Conservation (phyloP, 2,329 filamentous ascomycete genomes). For the Aureobasidium namibiae region DNA sequence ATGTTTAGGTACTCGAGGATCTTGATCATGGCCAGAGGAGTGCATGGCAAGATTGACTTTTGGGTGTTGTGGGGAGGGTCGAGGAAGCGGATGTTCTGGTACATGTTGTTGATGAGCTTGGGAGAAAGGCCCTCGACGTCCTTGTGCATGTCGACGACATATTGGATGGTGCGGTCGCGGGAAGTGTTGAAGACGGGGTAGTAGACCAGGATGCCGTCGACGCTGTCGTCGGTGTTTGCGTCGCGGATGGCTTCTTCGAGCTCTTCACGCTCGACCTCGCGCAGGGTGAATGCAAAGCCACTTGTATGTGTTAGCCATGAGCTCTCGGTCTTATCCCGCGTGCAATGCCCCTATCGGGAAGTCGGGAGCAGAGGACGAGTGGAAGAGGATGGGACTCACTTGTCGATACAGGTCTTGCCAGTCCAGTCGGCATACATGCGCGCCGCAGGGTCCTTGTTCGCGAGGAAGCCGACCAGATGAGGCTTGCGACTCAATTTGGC, state of each 20-base stretch:
- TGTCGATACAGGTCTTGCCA: conserved; percentile 89
- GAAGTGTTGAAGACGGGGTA: conserved; percentile 91
- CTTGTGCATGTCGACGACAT: conserved; percentile 81
- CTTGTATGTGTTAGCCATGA: conserved; percentile 36
- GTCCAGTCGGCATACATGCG: conserved; percentile 96
- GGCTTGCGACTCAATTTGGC: conserved; percentile 64
- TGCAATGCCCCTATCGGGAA: background rate
- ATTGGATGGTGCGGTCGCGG: conserved; percentile 92
- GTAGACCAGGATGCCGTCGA: conserved; percentile 94
- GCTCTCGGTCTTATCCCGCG: background rate
- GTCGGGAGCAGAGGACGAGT: background rate
- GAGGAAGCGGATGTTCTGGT: conserved; percentile 93
- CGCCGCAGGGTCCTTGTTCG: conserved; percentile 84
- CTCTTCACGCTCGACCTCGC: conserved; percentile 72
- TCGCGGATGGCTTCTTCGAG: conserved; percentile 82
- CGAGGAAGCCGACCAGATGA: conserved; percentile 81
- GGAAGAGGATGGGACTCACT: conserved; percentile 52
- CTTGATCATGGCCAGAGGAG: conserved; percentile 91
- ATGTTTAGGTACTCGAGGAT: conserved; percentile 92
- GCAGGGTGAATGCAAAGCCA: conserved; percentile 83
- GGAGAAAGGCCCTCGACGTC: conserved; percentile 94
- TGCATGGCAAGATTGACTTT: conserved; percentile 93
- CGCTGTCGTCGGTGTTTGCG: conserved; percentile 67
- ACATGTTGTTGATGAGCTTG: conserved; percentile 98
- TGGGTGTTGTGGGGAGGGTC: conserved; percentile 67